Evolutionary conservation across 2,329 filamentous ascomycete species (phyloP).

Genomic region (Cordyceps javanica): DNA sequence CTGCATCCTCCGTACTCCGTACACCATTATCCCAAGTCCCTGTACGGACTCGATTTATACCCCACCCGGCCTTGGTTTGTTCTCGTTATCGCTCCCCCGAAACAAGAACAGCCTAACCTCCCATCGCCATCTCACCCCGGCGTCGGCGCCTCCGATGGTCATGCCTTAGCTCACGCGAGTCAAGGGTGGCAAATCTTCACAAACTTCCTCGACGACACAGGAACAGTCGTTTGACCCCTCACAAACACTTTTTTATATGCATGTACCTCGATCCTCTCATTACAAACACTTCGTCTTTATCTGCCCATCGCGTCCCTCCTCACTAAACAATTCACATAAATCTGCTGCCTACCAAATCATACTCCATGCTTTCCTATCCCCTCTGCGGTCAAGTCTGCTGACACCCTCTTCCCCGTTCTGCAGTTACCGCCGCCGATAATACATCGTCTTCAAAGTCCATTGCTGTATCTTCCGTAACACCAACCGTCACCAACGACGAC

Average conservation of each 20-base stretch:
- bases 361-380: neutral
- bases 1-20: no score
- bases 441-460: neutral
- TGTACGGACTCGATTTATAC: neutral
- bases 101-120: neutral
- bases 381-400: neutral
- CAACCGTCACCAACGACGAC: neutral
- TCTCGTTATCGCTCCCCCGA: neutral
- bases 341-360: neutral
- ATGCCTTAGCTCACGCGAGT: conserved; percentile 12
- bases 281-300: neutral
- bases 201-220: neutral
- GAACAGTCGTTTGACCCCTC: neutral
- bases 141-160: conserved; percentile 10
- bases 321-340: neutral
- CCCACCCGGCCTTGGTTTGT: neutral
- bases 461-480: neutral
- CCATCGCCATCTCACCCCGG: conserved; percentile 1
- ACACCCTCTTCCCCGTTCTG: neutral
- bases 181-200: conserved; percentile 11
- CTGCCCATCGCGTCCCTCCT: neutral
- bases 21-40: neutral
- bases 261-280: neutral
- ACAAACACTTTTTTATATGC: neutral
- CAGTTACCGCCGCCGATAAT: neutral